Conservation (phyloP, 2,329 filamentous ascomycete species). For the Lizonia empirigonia region DNA sequence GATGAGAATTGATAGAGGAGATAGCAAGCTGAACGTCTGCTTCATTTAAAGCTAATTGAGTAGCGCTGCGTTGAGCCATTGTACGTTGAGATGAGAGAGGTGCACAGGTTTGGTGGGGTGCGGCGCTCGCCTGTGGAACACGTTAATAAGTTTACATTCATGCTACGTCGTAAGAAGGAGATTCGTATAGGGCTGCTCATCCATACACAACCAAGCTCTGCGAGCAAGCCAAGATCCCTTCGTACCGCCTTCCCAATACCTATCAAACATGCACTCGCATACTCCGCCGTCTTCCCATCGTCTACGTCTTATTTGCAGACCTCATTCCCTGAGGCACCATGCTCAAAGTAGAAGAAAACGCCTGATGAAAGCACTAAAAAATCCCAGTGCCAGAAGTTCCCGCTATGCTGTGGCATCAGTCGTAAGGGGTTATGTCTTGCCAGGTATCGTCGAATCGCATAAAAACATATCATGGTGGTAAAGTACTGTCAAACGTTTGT, state of each 20-base stretch:
- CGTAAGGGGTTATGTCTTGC: constrained; percentile 47
- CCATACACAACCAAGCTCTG: constrained; percentile 25
- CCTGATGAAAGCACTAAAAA: constrained; percentile 23
- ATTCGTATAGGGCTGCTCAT: constrained; percentile 25
- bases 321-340: constrained; percentile 10
- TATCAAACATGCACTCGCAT: constrained; percentile 16
- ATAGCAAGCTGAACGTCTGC: no score
- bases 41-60: no score
- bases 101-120: no score
- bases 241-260: constrained; percentile 28
- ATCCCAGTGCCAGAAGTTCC: constrained; percentile 31
- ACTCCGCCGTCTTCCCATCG: constrained; percentile 5
- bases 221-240: constrained; percentile 32
- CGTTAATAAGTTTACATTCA: no score
- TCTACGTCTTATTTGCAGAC: constrained; percentile 9
- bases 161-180: constrained; percentile 30
- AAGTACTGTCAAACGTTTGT: constrained; percentile 25
- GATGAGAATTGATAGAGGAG: no score
- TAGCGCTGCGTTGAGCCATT: no score
- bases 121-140: no score
- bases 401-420: constrained; percentile 46
- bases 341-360: constrained; percentile 11
- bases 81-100: no score
- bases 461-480: constrained; percentile 31
- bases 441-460: constrained; percentile 40